Base-by-base conservation (phyloP, 202 grass and related monocot genomes). In the Cymbopogon flexuosus region DNA sequence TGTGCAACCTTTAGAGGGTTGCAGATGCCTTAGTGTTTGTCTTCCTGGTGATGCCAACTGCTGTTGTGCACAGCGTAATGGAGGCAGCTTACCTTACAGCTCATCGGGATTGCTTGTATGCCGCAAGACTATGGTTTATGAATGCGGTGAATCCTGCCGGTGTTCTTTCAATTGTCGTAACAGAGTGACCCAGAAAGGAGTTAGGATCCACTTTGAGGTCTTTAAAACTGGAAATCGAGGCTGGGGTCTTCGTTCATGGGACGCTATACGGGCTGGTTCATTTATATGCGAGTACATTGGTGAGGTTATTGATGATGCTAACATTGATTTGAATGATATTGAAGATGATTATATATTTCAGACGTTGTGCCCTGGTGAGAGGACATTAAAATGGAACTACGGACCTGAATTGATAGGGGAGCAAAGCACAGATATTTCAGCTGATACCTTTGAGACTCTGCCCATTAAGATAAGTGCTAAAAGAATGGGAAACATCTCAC, bases 211-310 rank as follows among this genome's bases (percentile, higher is more conserved):
- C 78, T 90, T 95, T 79, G 92, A 95, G 79, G 87, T 95, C 30
- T 95, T 95, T 59, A 92, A 84, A 78, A 90, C 92, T 11, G 62
- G 41, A n/a, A 83, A 92, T 70, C 57, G 78, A 34, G 92, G 92
- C 24, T 94, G 92, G 89, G 92, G 89, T 34, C 89, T 94, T 71
- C 84, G 89, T 51, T 89, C 84, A n/a, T 92, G 89, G 92, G 89
- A 92, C 52, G 82, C 87, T 39, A 90, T 95, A 71, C 68, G 85
- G 33, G 87, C 92, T 68, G 92, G 92, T 57, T 86, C 92, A 86
- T 95, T 92, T 76, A 81, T 95, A 73, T 95, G 89, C 16, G 89
- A 95, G 64, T 95, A 86, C 86, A 76, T 76, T 60, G 92, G 92
- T 22, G 84, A 94, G 72, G 73, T 91, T 79, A 74, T 94, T 79